Evolutionary conservation across 1,284 basidiomycete species (phyloP).

Genomic region (Serendipita sp.): DNA sequence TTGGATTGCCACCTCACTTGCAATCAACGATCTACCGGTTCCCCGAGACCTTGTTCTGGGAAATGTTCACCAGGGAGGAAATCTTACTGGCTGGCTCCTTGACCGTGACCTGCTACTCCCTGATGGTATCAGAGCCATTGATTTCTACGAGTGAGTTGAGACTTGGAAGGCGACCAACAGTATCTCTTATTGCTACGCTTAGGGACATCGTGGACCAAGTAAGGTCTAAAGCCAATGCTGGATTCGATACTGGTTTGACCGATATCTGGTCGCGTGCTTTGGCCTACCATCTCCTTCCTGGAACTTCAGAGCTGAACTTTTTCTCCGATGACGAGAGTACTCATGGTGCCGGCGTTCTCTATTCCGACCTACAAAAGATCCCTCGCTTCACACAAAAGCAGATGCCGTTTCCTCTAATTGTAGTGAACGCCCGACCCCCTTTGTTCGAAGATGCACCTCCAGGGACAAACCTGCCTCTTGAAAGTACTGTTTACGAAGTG

Average conservation of each 20-base stretch:
- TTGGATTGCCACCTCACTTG: conserved; percentile 45
- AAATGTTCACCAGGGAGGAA: conserved; percentile 22
- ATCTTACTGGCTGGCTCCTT: conserved; percentile 42
- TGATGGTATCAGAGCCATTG: conserved; percentile 31
- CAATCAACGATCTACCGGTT: conserved; percentile 43
- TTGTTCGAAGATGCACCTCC: conserved; percentile 11
- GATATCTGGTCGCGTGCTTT: conserved; percentile 51
- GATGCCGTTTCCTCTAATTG: conserved; percentile 43
- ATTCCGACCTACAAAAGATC: conserved; percentile 25
- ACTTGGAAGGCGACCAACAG: no score
- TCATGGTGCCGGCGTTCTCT: conserved; percentile 38
- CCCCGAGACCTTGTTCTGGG: conserved; percentile 40
- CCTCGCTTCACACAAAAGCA: conserved; percentile 31
- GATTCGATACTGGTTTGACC: conserved; percentile 44
- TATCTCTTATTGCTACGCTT: no score
- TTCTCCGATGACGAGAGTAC: conserved; percentile 37
- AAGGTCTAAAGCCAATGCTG: conserved; percentile 36
- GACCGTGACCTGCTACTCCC: conserved; percentile 42
- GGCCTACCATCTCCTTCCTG: conserved; percentile 53
- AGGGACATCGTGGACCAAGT: conserved; percentile 15
- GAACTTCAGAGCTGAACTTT: conserved; percentile 41
- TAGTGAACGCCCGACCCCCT: conserved; percentile 36
- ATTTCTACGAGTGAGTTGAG: conserved; percentile 16
- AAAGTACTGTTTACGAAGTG: conserved; percentile 49
- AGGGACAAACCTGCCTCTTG: conserved; percentile 28